Evolutionary conservation across 371 early-diverging fungal species (phyloP), one percentile per base, ranked within the genome.

Genomic region (Actinomortierella ambigua): DNA sequence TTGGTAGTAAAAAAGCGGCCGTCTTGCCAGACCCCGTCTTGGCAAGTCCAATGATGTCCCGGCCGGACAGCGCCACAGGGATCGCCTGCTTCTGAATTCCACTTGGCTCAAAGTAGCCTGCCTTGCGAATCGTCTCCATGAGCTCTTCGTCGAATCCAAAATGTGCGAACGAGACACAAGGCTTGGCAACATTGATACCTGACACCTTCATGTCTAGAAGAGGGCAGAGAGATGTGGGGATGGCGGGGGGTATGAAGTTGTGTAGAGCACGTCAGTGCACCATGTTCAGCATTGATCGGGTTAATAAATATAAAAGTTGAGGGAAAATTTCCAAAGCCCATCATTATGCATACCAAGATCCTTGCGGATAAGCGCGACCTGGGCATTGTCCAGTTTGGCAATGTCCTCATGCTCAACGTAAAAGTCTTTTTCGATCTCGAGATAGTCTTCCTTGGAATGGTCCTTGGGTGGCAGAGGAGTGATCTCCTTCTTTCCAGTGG

Each of bases 31-130:
- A 87, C 15, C 94, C 95, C 18, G 94, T 95, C 60, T 90, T 91
- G 27, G 98, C 98, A 67, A 96, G 91, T 17, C 94, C 93, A 50
- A 97, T 84, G 40, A 98, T 82, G 71, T 96, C 94, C 50, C 92
- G 83, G 18, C 90, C 89, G 28, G 88, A 81, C 24, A 92, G 64
- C 22, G 91, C 89, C n/a, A 90, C 82, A 17, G 97, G 94, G 8
- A 88, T 81, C 0, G 87, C 81, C 55, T 94, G 93, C 59, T 80
- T 81, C 59, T 96, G 96, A 53, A 96, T 92, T 11, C 84, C 82
- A 34, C 94, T 93, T 3, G 93, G 93, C 41, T 86, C 82, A 0
- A 84, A 81, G 59, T 87, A 92, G 5, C 85, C 88, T 34, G 83
- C 82, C 44, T 82, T 81, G 22, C 82, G 68, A 48, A 92, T 89